A percentile compares a stretch with the other conserved stretches of the same genome.
Evolutionary conservation across 2,329 filamentous ascomycete species (phyloP).

Genomic region (Triangularia verruculosa): DNA sequence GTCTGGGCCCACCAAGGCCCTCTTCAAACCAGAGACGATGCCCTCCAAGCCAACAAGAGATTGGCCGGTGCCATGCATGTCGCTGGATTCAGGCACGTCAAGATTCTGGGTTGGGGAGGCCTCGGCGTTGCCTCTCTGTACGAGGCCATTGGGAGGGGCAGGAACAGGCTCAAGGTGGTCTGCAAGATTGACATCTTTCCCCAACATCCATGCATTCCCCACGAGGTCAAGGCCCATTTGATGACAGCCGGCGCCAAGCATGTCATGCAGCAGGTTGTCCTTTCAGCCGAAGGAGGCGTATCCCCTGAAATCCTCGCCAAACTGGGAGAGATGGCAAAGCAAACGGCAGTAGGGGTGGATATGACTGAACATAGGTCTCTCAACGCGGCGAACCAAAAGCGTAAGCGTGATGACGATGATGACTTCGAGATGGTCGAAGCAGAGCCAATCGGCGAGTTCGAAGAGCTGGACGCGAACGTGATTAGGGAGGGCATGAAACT

Average conservation of each 20-base stretch:
- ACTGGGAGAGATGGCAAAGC: not conserved
- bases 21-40: not conserved
- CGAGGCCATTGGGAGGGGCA: not conserved
- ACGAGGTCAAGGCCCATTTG: constrained; percentile 8
- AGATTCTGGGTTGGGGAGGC: constrained; percentile 16
- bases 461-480: not conserved
- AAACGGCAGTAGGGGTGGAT: not conserved
- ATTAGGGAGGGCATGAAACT: constrained; percentile 3
- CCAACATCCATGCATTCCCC: not conserved
- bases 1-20: not conserved
- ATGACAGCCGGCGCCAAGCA: constrained; percentile 15
- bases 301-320: not conserved
- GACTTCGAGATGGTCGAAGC: not conserved
- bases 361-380: not conserved
- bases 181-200: constrained; percentile 8
- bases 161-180: constrained; percentile 4
- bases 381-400: not conserved
- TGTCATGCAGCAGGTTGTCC: constrained; percentile 8
- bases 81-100: constrained; percentile 6
- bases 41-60: not conserved
- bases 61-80: not conserved
- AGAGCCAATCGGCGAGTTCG: not conserved
- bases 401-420: not conserved
- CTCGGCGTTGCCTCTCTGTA: constrained; percentile 13
- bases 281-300: not conserved